These are phyloP conservation scores for Mucor mucedo DNA, from an alignment of 371 early-diverging fungal species.

Conservation along the genomic window DNA sequence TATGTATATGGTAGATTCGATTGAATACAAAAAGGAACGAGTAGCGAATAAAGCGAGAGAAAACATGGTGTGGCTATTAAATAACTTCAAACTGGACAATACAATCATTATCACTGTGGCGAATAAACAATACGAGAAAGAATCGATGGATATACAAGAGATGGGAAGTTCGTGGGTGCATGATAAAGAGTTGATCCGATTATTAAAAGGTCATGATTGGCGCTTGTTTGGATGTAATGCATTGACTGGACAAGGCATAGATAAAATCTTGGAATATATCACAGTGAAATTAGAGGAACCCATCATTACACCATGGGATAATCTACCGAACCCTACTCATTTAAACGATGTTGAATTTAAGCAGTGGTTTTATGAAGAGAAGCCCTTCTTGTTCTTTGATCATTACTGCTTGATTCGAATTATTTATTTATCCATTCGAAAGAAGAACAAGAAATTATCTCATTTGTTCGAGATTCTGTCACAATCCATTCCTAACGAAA, in stretches of 20 bases:
- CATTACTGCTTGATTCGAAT: constrained; percentile 34
- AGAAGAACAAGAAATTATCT: neutral
- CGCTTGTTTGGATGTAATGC: constrained; percentile 39
- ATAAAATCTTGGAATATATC: constrained; percentile 24
- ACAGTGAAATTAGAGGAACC: constrained; percentile 10
- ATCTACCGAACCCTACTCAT: constrained; percentile 37
- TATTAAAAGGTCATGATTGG: constrained; percentile 41
- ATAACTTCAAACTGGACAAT: constrained; percentile 24
- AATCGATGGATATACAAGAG: constrained; percentile 38
- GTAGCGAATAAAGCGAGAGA: constrained; percentile 30
- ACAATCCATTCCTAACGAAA: neutral
- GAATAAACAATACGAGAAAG: constrained; percentile 31
- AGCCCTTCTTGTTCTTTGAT: constrained; percentile 38
- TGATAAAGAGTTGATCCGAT: constrained; percentile 21
- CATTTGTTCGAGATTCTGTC: neutral
- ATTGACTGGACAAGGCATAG: constrained; percentile 30
- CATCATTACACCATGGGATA: constrained; percentile 41
- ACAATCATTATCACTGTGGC: constrained; percentile 41
- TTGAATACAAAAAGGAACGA: constrained; percentile 19
- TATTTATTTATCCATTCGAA: constrained; percentile 27
- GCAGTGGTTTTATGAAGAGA: constrained; percentile 26
- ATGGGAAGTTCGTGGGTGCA: constrained; percentile 39
- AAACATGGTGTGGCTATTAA: constrained; percentile 36
- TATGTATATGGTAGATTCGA: constrained; percentile 39
- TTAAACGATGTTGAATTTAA: constrained; percentile 34